These are phyloP conservation scores for Trichosanthes truncata DNA, from an alignment of 306 rosid species.

Conservation along the genomic window DNA sequence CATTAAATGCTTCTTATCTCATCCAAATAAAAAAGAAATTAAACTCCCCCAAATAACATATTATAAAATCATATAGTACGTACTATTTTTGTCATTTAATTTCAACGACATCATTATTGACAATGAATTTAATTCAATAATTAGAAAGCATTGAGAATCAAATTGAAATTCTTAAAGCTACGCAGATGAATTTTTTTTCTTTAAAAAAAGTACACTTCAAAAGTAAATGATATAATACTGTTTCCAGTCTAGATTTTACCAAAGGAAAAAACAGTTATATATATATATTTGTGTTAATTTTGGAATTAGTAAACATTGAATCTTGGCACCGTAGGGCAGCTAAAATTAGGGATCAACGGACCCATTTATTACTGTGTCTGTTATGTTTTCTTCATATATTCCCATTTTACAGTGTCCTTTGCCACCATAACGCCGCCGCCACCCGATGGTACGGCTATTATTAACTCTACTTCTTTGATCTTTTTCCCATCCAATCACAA, in stretches of 20 bases:
- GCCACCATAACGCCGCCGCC: neutral
- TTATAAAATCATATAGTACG: neutral
- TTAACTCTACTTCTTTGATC: neutral
- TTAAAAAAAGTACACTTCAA: too few species aligned
- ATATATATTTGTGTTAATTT: neutral
- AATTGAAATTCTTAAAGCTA: too few species aligned
- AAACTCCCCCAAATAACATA: too few species aligned
- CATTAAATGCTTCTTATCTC: too few species aligned
- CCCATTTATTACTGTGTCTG: conserved; percentile 1
- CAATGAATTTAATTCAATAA: neutral
- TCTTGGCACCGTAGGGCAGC: neutral
- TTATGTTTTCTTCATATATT: neutral
- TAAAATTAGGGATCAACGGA: conserved; percentile 11
- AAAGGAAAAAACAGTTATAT: neutral
- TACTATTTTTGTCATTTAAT: neutral
- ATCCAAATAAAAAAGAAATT: too few species aligned
- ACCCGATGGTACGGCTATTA: conserved; percentile 3
- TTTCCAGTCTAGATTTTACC: neutral
- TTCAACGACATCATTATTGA: neutral
- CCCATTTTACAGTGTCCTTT: neutral
- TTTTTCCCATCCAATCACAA: neutral
- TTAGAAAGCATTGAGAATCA: neutral
- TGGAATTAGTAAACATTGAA: neutral
- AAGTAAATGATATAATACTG: too few species aligned
- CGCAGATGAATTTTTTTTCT: too few species aligned